Percentiles rank a stretch among this genome's conserved stretches.
These are phyloP conservation scores for Fusarium tricinctum DNA, from an alignment of 2,329 filamentous ascomycete genomes.

Conservation along the genomic window DNA sequence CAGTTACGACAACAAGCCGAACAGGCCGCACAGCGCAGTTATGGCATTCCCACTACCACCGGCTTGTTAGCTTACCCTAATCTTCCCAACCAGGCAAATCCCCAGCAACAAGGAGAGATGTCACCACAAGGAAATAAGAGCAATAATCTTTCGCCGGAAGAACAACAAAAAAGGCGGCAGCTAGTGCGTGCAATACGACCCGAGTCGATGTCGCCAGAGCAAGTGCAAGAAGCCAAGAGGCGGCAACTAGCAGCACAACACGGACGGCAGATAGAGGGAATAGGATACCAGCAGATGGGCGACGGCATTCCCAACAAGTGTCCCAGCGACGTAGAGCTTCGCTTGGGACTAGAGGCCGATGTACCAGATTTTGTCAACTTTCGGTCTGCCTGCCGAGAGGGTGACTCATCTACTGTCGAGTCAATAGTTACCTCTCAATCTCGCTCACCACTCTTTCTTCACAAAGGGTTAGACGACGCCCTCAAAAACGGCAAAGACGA, in stretches of 20 bases:
- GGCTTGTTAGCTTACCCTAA: background rate
- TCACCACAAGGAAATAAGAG: background rate
- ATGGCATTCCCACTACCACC: background rate
- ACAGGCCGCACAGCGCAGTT: background rate
- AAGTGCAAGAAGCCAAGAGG: background rate
- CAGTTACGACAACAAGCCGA: background rate
- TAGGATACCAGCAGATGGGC: background rate
- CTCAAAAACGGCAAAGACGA: constrained; percentile 26
- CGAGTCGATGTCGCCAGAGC: background rate
- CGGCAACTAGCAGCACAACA: background rate
- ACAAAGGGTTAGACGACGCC: background rate
- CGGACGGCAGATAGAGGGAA: background rate
- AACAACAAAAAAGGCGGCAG: background rate
- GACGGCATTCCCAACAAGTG: background rate
- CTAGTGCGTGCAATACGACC: background rate
- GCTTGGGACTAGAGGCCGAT: background rate
- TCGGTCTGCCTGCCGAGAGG: constrained; percentile 28
- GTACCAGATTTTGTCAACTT: constrained; percentile 11
- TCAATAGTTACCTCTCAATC: background rate
- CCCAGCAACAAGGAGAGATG: background rate
- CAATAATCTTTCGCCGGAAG: background rate
- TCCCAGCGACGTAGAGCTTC: background rate
- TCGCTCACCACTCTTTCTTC: background rate
- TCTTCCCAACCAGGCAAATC: background rate
- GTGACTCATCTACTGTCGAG: constrained; percentile 14